Base-by-base conservation (phyloP, 768 basidiomycete genomes). In the Collybiopsis confluens region DNA sequence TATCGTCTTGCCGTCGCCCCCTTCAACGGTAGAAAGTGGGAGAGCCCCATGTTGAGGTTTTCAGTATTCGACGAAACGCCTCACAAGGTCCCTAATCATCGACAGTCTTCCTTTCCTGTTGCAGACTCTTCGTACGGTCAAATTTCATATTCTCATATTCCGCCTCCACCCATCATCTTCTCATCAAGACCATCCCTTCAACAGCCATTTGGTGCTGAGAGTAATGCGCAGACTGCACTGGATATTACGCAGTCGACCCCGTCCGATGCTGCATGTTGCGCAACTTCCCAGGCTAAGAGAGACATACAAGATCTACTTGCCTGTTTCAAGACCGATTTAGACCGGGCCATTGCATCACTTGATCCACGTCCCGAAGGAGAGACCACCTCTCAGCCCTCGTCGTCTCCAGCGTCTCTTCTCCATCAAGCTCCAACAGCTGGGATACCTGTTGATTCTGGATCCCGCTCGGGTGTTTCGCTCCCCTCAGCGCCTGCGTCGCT, bases 31-130 rank as follows among this genome's bases (percentile, higher is more conserved):
- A 76, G 77, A 56, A 59, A 65, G n/a, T 86, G 80, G 79, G 69
- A 74, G 20, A 80, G 78, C 58, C 79, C 82, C 42, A 66, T 85
- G 45, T 70, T 91, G 27, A 78, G 79, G 62, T 86, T 91, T 68
- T 71, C 75, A 18, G 73, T 91, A 16, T 70, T 72, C 52, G 85
- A 87, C 55, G 78, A 75, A 60, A 71, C 67, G 9, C 66, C 70
- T 7, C 70, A 72, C 67, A 73, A 74, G 58, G 56, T 64, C 1
- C 68, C 72, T 0, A 46, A 49, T 28, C 46, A 44, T n/a, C 54
- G 46, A 36, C 24, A 40, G 23, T 54, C 52, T 44, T 52, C 56
- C 45, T 59, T 57, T 38, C 56, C 37, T 55, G 46, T 51, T 38
- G 21, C 36, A 18, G 54, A 48, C 24, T 45, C 42, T 8, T 21